phyloP scores from a whole-genome alignment of 208 protist genomes.

The Wallacemonas sp. region DNA sequence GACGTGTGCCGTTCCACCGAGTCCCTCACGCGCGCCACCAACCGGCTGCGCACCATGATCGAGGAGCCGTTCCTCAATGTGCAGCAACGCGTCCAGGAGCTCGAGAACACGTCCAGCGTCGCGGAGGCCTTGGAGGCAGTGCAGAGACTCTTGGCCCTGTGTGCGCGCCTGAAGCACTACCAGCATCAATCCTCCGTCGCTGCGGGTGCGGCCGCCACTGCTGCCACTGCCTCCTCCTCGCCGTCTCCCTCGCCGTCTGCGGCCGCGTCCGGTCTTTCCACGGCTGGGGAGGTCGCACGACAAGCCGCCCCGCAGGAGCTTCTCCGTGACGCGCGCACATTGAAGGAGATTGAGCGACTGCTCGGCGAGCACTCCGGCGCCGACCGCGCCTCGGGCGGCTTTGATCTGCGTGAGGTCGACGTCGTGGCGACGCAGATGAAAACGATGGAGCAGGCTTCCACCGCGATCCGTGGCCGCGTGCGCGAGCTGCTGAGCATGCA shows the following conservation, averaged over 20 bases:
- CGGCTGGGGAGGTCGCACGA: slow-evolving; percentile 13
- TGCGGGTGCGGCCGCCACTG: too few relatives aligned
- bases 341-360: slow-evolving; percentile 71
- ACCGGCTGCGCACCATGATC: slow-evolving; percentile 61
- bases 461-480: slow-evolving; percentile 45
- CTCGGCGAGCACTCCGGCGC: slow-evolving; percentile 23
- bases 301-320: slow-evolving; percentile 30
- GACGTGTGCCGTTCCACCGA: slow-evolving; percentile 49
- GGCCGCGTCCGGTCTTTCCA: background rate
- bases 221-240: background rate
- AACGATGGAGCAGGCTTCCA: slow-evolving; percentile 44
- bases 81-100: slow-evolving; percentile 49
- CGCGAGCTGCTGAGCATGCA: slow-evolving; percentile 57
- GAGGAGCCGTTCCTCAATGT: slow-evolving; percentile 68
- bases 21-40: slow-evolving; percentile 51
- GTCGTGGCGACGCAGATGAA: slow-evolving; percentile 62
- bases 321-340: slow-evolving; percentile 56
- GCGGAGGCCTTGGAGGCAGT: slow-evolving; percentile 56
- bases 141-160: slow-evolving; percentile 54
- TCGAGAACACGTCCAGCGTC: slow-evolving; percentile 58
- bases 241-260: background rate
- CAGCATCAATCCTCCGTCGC: too few relatives aligned
- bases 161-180: slow-evolving; percentile 51
- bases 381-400: background rate
- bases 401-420: slow-evolving; percentile 47